phyloP scores from a whole-genome alignment of 2,329 filamentous ascomycete species.

The Parafenestella ontariensis region DNA sequence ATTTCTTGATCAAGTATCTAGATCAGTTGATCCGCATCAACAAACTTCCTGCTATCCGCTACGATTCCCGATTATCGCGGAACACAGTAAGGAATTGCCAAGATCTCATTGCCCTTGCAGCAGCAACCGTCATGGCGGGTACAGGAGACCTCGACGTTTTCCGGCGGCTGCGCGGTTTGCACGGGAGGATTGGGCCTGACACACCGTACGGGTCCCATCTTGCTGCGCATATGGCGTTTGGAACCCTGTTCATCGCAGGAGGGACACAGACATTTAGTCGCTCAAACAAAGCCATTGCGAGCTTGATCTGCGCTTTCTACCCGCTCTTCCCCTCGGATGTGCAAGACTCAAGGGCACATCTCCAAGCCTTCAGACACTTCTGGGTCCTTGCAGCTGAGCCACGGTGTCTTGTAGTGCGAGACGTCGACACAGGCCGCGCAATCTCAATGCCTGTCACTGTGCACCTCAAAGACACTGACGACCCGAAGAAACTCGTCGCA shows the following conservation, averaged over 20 bases:
- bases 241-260: slow-evolving; percentile 87
- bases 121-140: slow-evolving; percentile 91
- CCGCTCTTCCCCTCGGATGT: slow-evolving; percentile 88
- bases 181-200: slow-evolving; percentile 83
- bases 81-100: slow-evolving; percentile 90
- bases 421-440: slow-evolving; percentile 82
- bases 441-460: slow-evolving; percentile 76
- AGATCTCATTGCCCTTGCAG: slow-evolving; percentile 81
- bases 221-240: slow-evolving; percentile 89
- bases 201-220: slow-evolving; percentile 94
- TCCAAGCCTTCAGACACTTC: slow-evolving; percentile 95
- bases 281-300: slow-evolving; percentile 83
- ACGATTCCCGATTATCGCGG: slow-evolving; percentile 83
- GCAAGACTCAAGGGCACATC: slow-evolving; percentile 90
- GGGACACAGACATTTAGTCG: slow-evolving; percentile 92
- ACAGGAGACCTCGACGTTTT: slow-evolving; percentile 89
- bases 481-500: slow-evolving; percentile 50
- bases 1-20: slow-evolving; percentile 82
- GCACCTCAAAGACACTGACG: slow-evolving; percentile 57
- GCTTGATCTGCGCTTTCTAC: slow-evolving; percentile 90
- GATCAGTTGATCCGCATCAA: slow-evolving; percentile 85
- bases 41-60: slow-evolving; percentile 67
- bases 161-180: slow-evolving; percentile 82
- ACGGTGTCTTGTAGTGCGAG: slow-evolving; percentile 85
- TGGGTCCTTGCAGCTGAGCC: slow-evolving; percentile 95